Base-by-base conservation (phyloP, 352 stramenopile species). In the Peronospora destructor region DNA sequence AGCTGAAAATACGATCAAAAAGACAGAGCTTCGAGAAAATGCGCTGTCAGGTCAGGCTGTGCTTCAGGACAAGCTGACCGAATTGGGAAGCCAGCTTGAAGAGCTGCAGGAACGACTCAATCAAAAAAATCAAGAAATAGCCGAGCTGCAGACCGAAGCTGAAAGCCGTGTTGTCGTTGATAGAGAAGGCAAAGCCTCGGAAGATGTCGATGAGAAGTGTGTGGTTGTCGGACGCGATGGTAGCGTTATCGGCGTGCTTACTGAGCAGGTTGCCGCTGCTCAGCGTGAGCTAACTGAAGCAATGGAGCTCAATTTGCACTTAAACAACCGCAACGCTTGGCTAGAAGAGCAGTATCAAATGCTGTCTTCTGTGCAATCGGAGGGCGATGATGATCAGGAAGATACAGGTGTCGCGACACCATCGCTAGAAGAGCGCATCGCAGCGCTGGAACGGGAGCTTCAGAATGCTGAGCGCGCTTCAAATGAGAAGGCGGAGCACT, bases 221-320 rank as follows among this genome's bases (percentile, higher is more conserved):
- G 69, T 67, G 9, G 38, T 73, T 3, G 19, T 84, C 45, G 79
- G 71, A 78, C 45, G 61, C 58, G 56, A 73, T 64, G 41, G 53
- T 38, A 45, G 38, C 2, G 49, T 73, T 21, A 81, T 93, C 26
- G 69, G 72, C 10, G 37, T 86, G 12, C 61, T 93, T 2, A 86
- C 82, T 0, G 73, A 88, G 10, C 82, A 93, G 44, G 77, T 89
- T 29, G 59, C 68, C 3, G 72, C 68, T 21, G 72, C 74, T 17
- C 82, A 93, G 52, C 70, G 66, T 26, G 79, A 91, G 50, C 59
- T 93, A 6, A 86, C 77, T n/a, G 75, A 89, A 14, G 75, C 79
- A 3, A 90, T 93, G 79, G 75, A 91, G 17, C 41, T 93, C 44
- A 91, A 91, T 33, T 53, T 90, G 21, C 73, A 88, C 23, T 49